phyloP scores from a whole-genome alignment of 768 basidiomycete genomes.

The Collybia nuda region DNA sequence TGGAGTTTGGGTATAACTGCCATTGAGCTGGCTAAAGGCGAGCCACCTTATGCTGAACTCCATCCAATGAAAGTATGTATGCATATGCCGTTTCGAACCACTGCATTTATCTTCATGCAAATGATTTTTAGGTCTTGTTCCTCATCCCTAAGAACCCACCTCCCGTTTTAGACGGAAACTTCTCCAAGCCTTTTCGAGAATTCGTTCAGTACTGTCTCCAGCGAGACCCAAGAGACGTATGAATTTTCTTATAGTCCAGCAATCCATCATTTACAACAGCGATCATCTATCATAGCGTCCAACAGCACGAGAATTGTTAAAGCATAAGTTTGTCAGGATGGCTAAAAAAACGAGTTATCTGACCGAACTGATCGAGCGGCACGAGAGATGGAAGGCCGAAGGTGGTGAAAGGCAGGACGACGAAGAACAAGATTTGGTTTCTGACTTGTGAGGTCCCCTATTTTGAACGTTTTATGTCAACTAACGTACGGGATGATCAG shows the following conservation, averaged over 20 bases:
- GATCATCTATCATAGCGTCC: slow-evolving; percentile 61
- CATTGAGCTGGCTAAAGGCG: slow-evolving; percentile 96
- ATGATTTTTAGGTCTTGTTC: slow-evolving; percentile 80
- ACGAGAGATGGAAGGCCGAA: slow-evolving; percentile 91
- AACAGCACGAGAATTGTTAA: slow-evolving; percentile 90
- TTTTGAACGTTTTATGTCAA: slow-evolving; percentile 1
- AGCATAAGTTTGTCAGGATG: slow-evolving; percentile 93
- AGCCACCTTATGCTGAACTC: slow-evolving; percentile 96
- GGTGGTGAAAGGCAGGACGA: slow-evolving; percentile 78
- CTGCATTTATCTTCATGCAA: not conserved
- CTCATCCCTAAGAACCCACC: slow-evolving; percentile 98
- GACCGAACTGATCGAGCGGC: slow-evolving; percentile 93
- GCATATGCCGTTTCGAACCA: not conserved
- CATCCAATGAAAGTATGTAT: slow-evolving; percentile 95
- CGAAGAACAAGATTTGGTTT: slow-evolving; percentile 57
- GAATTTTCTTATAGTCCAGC: slow-evolving; percentile 20
- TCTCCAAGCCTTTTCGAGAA: slow-evolving; percentile 91
- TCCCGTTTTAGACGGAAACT: slow-evolving; percentile 84
- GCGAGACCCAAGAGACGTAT: slow-evolving; percentile 88
- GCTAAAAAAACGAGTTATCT: slow-evolving; percentile 94
- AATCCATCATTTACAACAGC: slow-evolving; percentile 8
- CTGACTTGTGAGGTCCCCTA: slow-evolving; percentile 58
- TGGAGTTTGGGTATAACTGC: slow-evolving; percentile 98
- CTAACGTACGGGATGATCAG: slow-evolving; percentile 28
- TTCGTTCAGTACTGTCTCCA: slow-evolving; percentile 93